Percentiles rank a stretch among this genome's conserved stretches.
Conservation (phyloP, 768 basidiomycete species). For the Auricularia sp. region DNA sequence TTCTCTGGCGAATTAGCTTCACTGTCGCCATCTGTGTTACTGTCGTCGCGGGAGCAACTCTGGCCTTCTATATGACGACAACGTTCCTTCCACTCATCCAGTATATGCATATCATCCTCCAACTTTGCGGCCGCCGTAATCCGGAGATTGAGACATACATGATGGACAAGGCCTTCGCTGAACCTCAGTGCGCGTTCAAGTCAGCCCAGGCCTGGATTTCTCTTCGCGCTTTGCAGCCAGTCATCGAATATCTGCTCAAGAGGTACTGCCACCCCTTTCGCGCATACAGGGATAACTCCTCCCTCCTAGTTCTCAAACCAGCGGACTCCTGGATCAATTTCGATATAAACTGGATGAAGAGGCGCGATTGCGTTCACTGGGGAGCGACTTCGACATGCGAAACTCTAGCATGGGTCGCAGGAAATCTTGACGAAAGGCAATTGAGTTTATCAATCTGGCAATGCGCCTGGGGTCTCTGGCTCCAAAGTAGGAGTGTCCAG, state of each 20-base stretch:
- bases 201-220: not conserved
- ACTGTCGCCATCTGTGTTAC: not conserved
- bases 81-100: not conserved
- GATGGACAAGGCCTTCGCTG: not conserved
- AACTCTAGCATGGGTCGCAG: not conserved
- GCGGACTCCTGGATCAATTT: not conserved
- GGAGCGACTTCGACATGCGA: not conserved
- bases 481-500: not conserved
- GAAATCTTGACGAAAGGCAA: not conserved
- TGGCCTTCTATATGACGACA: not conserved
- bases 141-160: not conserved
- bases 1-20: slow-evolving; percentile 4
- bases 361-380: not conserved
- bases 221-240: not conserved
- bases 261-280: not conserved
- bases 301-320: not conserved
- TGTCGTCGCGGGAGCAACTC: not conserved
- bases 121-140: not conserved
- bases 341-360: not conserved
- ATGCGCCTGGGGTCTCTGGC: not conserved
- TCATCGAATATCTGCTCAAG: not conserved
- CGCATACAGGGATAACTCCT: too few relatives aligned
- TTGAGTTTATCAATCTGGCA: not conserved
- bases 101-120: not conserved
- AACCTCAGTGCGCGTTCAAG: not conserved